Evolutionary conservation across 163 green algal genomes (phyloP).

Genomic region (Scenedesmus sp.): DNA sequence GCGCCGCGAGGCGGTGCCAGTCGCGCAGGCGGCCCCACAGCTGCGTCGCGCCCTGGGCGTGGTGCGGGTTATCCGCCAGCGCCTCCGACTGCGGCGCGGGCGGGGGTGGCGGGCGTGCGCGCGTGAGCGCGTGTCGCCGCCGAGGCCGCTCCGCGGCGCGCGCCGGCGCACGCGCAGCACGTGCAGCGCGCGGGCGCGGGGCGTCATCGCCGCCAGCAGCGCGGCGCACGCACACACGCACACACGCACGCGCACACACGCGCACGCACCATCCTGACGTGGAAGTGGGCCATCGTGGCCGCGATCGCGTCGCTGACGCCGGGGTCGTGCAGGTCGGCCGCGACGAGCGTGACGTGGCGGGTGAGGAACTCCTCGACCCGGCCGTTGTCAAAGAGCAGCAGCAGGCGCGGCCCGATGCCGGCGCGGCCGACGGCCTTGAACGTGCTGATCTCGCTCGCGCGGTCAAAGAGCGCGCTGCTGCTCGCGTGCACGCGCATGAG

Average conservation of each 20-base stretch:
- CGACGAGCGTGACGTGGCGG: constrained; percentile 51
- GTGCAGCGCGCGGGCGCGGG: neutral
- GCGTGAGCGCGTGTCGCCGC: too few species aligned
- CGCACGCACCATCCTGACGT: constrained; percentile 59
- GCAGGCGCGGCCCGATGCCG: constrained; percentile 60
- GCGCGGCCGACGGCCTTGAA: constrained; percentile 47
- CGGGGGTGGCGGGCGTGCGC: too few species aligned
- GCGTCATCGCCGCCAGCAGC: too few species aligned
- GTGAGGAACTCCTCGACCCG: constrained; percentile 78
- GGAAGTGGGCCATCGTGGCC: constrained; percentile 66
- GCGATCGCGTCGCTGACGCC: constrained; percentile 57
- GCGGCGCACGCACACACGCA: too few species aligned
- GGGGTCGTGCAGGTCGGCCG: constrained; percentile 50
- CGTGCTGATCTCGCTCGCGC: constrained; percentile 39
- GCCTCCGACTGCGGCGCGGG: constrained; percentile 25
- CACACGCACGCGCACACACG: too few species aligned
- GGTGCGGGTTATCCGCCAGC: neutral
- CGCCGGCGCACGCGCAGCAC: neutral
- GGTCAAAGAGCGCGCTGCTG: constrained; percentile 32
- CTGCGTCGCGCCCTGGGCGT: neutral
- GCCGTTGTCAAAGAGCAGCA: constrained; percentile 68
- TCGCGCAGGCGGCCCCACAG: constrained; percentile 2
- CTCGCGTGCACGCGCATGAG: constrained; percentile 46
- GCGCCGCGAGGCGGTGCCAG: constrained; percentile 5
- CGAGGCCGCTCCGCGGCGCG: too few species aligned